Evolutionary conservation across 75 land plant species (phyloP).

Genomic region (Chamaecyparis obtusa): DNA sequence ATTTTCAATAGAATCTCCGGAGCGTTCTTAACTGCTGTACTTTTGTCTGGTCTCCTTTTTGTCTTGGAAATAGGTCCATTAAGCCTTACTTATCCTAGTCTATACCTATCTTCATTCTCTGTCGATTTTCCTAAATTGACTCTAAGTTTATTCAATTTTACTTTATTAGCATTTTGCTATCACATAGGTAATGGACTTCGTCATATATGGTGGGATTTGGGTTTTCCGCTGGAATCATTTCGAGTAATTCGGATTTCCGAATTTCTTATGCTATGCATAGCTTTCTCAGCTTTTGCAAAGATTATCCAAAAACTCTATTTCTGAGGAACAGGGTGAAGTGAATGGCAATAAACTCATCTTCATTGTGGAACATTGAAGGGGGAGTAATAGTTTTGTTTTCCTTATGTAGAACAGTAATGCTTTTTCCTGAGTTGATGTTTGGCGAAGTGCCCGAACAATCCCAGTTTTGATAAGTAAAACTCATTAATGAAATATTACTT

Average conservation of each 20-base stretch:
- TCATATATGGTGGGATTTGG: background rate
- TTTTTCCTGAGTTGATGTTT: background rate
- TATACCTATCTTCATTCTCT: background rate
- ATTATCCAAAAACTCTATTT: constrained; percentile 33
- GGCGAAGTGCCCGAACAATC: background rate
- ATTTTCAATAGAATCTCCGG: constrained; percentile 58
- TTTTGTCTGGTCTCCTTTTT: background rate
- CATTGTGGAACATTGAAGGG: background rate
- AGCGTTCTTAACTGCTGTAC: constrained; percentile 38
- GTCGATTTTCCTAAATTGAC: background rate
- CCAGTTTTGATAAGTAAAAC: background rate
- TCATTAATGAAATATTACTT: background rate
- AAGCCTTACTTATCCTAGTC: background rate
- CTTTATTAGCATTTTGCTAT: background rate
- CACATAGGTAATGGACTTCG: background rate
- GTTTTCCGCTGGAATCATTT: background rate
- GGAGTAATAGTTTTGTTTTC: background rate
- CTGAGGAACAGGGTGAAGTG: background rate
- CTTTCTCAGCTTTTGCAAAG: constrained; percentile 54
- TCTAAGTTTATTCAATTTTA: background rate
- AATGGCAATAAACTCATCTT: background rate
- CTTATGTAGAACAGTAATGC: background rate
- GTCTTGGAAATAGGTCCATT: background rate
- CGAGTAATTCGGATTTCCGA: background rate
- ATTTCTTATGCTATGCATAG: background rate